These are phyloP conservation scores for Leavenworthia alabamica DNA, from an alignment of 345 rosid species.

Conservation along the genomic window DNA sequence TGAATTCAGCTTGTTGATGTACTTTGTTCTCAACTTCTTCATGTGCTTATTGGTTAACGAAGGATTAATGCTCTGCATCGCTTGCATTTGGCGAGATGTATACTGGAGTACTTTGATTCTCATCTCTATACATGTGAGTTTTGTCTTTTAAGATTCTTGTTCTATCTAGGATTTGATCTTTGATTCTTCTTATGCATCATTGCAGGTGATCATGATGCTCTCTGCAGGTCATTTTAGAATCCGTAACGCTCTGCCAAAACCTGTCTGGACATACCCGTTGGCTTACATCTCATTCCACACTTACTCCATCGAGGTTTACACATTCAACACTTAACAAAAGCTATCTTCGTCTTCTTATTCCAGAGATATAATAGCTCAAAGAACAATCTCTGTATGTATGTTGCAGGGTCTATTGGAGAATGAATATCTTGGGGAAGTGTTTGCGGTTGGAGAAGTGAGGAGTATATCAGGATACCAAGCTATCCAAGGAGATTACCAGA, in stretches of 20 bases:
- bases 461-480: constrained; percentile 85
- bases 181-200: constrained; percentile 3
- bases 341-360: background rate
- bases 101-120: constrained; percentile 71
- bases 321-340: background rate
- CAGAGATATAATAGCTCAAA: background rate
- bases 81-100: constrained; percentile 65
- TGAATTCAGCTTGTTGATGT: constrained; percentile 93
- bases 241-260: constrained; percentile 71
- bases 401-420: constrained; percentile 89
- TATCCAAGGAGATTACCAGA: constrained; percentile 57
- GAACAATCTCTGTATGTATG: background rate
- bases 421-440: constrained; percentile 75
- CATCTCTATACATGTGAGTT: constrained; percentile 63
- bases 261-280: constrained; percentile 86
- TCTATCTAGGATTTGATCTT: background rate
- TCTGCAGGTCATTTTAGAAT: constrained; percentile 91
- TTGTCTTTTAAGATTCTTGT: background rate
- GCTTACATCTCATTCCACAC: constrained; percentile 86
- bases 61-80: constrained; percentile 67
- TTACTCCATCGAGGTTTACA: constrained; percentile 77
- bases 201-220: constrained; percentile 96
- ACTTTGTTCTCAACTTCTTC: constrained; percentile 95
- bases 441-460: constrained; percentile 88
- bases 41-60: constrained; percentile 84